Conservation (phyloP, 2,329 filamentous ascomycete genomes). For the Aspergillus tamarii region DNA sequence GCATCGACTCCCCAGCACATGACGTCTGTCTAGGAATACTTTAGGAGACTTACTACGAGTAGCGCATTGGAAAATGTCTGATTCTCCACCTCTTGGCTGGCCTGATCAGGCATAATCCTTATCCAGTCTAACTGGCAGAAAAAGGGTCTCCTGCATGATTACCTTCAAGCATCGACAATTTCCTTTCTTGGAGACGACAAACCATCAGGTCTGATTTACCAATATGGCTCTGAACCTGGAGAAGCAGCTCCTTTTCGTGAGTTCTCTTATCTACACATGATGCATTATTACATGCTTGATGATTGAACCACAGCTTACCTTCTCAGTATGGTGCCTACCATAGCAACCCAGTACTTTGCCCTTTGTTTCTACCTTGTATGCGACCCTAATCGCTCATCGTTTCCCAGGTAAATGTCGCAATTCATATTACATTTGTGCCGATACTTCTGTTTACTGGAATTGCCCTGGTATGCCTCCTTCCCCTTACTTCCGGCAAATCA, state of each 20-base stretch:
- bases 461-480: conserved; percentile 54
- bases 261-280: conserved; percentile 32
- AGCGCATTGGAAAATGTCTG: conserved; percentile 14
- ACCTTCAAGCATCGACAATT: conserved; percentile 1
- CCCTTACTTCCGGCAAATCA: conserved; percentile 6
- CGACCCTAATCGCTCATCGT: conserved; percentile 23
- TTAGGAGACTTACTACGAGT: conserved; percentile 6
- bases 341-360: conserved; percentile 59
- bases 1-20: conserved; percentile 11
- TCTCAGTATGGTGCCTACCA: conserved; percentile 68
- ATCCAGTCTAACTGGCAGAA: conserved; percentile 6
- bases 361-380: conserved; percentile 12
- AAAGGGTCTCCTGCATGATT: conserved; percentile 9
- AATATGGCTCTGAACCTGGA: conserved; percentile 62
- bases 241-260: conserved; percentile 68
- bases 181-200: background rate
- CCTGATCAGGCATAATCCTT: conserved; percentile 16
- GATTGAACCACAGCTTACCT: conserved; percentile 26
- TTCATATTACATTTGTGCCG: conserved; percentile 68
- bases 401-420: conserved; percentile 63
- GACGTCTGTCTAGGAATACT: conserved; percentile 13
- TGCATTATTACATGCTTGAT: conserved; percentile 2
- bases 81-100: conserved; percentile 21
- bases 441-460: conserved; percentile 62
- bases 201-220: background rate